Base-by-base conservation (phyloP, 2,329 filamentous ascomycete genomes). In the Plectosphaerella sp. region DNA sequence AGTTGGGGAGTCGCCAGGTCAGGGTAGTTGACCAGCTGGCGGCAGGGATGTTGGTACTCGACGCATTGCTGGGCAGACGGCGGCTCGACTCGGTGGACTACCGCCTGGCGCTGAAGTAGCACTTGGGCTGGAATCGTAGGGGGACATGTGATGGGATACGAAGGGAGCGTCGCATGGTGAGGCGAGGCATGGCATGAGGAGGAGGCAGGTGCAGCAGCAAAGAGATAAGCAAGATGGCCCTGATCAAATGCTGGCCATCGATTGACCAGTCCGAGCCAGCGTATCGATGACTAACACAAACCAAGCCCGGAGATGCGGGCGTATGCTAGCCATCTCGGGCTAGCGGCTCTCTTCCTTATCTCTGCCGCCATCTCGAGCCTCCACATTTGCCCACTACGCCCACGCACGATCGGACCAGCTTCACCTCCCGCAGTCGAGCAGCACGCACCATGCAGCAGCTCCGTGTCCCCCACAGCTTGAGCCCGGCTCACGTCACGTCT, bases 1-100 rank as follows among this genome's bases (percentile, higher is more conserved):
- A 56, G 49, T 14, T n/a, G 9, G 45, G 42, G 15, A 36, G 48
- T 11, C 33, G 41, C 14, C 33, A 42, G 12, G 49, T 56, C 48
- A 51, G 47, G 39, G 51, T 56, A 15, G 35, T 56, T 24, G 54
- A 56, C 41, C 54, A 56, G 41, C 20, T 56, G 39, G 46, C 48
- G 14, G 54, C 54, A 16, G 54, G 54, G 14, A 53, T 56, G 49
- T 15, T 56, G 49, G 51, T 45, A 12, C 49, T 56, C 2, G 54
- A 56, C 35, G 51, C 48, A 6, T 42, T 53, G 11, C 51, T 56
- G 5, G 37, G 35, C 11, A 24, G 48, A 5, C 49, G 41, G 18
- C 28, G 39, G 15, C 15, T 56, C 22, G 39, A 7, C 6, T 51
- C 54, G 20, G 54, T 56, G 35, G 51, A 53, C 42, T 56, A 51